These are phyloP conservation scores for Alternaria ethzedia DNA, from an alignment of 2,329 filamentous ascomycete species.

Conservation along the genomic window DNA sequence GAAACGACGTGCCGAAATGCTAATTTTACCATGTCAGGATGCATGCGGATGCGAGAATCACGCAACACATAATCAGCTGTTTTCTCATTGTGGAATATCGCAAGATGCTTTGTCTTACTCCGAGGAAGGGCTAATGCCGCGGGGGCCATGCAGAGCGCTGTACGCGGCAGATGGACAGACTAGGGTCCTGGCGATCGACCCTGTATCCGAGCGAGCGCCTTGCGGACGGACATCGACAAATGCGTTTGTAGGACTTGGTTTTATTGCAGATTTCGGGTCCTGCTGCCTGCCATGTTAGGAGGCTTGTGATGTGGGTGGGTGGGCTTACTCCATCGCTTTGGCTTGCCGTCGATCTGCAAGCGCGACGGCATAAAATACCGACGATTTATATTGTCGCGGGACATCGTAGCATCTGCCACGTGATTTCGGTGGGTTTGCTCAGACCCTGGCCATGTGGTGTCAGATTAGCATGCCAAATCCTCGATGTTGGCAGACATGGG, in stretches of 20 bases:
- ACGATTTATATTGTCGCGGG: background rate
- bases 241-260: background rate
- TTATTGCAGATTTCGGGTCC: background rate
- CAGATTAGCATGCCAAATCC: slow-evolving; percentile 7
- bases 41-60: slow-evolving; percentile 7
- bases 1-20: slow-evolving; percentile 1
- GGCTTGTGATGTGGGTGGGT: slow-evolving; percentile 1
- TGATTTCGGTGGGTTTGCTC: background rate
- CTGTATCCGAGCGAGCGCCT: background rate
- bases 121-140: background rate
- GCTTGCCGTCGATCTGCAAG: background rate
- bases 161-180: background rate
- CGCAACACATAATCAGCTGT: background rate
- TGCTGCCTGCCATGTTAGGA: background rate
- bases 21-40: background rate
- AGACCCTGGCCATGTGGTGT: background rate
- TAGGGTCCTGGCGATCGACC: background rate
- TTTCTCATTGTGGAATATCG: background rate
- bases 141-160: background rate
- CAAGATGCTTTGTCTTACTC: background rate
- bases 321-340: background rate
- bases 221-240: background rate
- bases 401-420: background rate
- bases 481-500: background rate
- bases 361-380: background rate